phyloP scores from a whole-genome alignment of 176 grass and related monocot species.

The Musa beccarii region DNA sequence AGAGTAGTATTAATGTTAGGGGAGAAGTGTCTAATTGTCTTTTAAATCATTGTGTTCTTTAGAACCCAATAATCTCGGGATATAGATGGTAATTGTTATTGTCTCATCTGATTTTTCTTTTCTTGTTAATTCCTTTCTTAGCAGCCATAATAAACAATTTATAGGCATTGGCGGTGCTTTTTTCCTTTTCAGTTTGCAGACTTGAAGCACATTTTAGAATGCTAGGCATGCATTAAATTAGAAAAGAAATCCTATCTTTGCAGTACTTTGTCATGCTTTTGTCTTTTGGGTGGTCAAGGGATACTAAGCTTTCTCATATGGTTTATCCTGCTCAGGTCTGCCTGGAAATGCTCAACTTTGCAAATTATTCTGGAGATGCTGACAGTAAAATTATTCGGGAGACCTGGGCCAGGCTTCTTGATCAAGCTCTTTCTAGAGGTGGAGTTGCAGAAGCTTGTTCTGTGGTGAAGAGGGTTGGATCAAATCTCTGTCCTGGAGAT shows the following conservation, averaged over 20 bases:
- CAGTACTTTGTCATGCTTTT: background rate
- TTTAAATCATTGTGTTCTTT: no score
- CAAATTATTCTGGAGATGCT: slow-evolving; percentile 83
- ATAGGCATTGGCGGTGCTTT: no score
- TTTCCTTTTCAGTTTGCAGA: no score
- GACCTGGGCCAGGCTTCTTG: slow-evolving; percentile 85
- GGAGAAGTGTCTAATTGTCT: no score
- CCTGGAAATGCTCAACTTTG: slow-evolving; percentile 96
- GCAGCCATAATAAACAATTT: no score
- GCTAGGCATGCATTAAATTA: no score
- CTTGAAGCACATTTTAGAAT: no score
- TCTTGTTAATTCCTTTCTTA: no score
- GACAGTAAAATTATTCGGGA: slow-evolving; percentile 75
- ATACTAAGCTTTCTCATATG: background rate
- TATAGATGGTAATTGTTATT: no score
- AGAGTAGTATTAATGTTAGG: no score
- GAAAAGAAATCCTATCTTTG: background rate
- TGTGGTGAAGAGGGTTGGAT: slow-evolving; percentile 82
- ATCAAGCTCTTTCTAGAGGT: slow-evolving; percentile 71
- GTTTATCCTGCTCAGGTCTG: slow-evolving; percentile 52
- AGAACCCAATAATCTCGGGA: no score
- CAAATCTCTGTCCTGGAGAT: slow-evolving; percentile 82
- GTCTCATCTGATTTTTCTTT: no score
- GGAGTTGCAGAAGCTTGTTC: slow-evolving; percentile 85
- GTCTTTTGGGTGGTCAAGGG: background rate